Evolutionary conservation across 129 eudicot species (phyloP), one percentile per base, ranked within the genome.

Genomic region (Flaveria bidentis): DNA sequence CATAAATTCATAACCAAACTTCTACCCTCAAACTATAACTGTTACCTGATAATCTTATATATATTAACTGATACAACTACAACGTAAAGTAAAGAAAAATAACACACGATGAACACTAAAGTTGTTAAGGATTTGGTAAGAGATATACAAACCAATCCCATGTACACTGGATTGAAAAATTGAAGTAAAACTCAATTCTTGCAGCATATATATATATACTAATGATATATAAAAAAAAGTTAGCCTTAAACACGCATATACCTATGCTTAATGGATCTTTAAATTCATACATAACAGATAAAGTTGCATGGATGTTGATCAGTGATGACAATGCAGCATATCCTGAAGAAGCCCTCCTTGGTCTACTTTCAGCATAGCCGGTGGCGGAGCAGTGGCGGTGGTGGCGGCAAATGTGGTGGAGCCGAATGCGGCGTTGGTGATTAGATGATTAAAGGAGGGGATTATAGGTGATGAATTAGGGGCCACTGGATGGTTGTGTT

Each of bases 401-500:
- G 69, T 1, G 67, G 67, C 10, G 10, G 17, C 41, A 36, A 36
- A 36, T 36, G 46, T 8, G 71, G 75, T 4, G 67, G 67, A n/a
- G 10, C 9, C 17, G n/a, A 61, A 61, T 42, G 67, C 67, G 44
- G 42, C 67, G 28, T 15, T 26, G 42, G 69, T 45, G 28, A 69
- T 42, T 22, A 68, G 50, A 72, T 72, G 30, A 28, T 72, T 39
- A 39, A 52, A 73, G 51, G 67, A 55, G 30, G 64, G 72, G 1
- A 36, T 18, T 42, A 64, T 25, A 44, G 71, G 46, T n/a, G 58
- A 7, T 4, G 71, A 58, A 26, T 33, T 30, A 14, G 5, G 87
- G 82, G 67, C 5, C 41, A 76, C 75, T 12, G 82, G 88, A 80
- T 91, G 97, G 28, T 78, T 86, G 82, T 91, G 97, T 61, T 89